Base-by-base conservation (phyloP, 495 filamentous ascomycete genomes). In the Filosporella fistucella region DNA sequence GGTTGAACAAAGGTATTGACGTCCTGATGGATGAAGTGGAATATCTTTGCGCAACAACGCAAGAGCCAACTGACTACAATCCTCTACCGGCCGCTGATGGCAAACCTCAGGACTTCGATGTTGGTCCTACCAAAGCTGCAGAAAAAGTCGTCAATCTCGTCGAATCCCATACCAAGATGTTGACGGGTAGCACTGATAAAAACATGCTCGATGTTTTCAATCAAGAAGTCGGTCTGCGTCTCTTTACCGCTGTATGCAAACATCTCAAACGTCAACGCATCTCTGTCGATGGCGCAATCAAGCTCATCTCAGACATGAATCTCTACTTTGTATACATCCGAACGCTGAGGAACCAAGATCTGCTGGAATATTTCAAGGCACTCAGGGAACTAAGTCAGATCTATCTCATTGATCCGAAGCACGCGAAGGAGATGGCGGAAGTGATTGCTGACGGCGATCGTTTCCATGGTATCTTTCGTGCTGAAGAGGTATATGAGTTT, bases 21-120 rank as follows among this genome's bases (percentile, higher is more conserved):
- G 94, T 96, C 22, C 78, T 99, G 39, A 96, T 99, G 85, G 89
- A 93, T 54, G 94, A 99, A 68, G 90, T 97, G 34, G 94, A 99
- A 55, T 95, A 91, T 57, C 75, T 99, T 39, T 89, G 86, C 57
- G 89, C 91, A 25, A 97, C 89, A 0, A 86, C 83, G 13, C 94
- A 99, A 60, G 67, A 76, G 47, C 81, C 88, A 10, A 86, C 85
- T 0, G 94, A 97, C 62, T 99, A 91, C 65, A 96, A 97, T 58
- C 94, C 94, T 3, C 32, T 32, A 18, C 43, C 49, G 8, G 34
- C 56, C 2, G 50, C 47, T 3, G 39, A 59, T 3, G 75, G 71
- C 10, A 64, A 74, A 23, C 64, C 72, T 1, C 48, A 45, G 8
- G 66, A 68, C 50, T 62, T 71, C 21, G 91, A 98, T 61, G 85